Percentiles rank a stretch among this genome's conserved stretches.
phyloP scores from a whole-genome alignment of 2,329 filamentous ascomycete genomes.

The Metarhizium album region DNA sequence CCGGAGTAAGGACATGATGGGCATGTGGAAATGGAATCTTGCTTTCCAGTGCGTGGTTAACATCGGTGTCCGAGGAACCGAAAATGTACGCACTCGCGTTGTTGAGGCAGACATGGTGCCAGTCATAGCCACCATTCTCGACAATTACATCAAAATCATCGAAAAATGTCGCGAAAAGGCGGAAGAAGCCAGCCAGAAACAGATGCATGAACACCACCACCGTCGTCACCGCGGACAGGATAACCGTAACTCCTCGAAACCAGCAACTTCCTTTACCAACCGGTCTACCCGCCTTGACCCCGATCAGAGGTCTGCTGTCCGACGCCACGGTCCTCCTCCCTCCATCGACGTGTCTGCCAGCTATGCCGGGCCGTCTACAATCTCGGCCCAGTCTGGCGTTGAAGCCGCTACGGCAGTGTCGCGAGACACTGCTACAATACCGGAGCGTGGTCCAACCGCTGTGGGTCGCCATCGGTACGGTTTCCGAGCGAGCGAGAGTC shows the following conservation, averaged over 20 bases:
- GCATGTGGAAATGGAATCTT: constrained; percentile 99
- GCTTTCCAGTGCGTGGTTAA: constrained; percentile 99
- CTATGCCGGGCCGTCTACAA: constrained; percentile 27
- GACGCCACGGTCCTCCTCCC: constrained; percentile 74
- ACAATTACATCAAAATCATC: constrained; percentile 96
- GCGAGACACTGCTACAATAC: constrained; percentile 7
- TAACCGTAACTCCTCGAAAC: constrained; percentile 35
- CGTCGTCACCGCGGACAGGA: constrained; percentile 39
- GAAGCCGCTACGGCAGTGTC: constrained; percentile 14
- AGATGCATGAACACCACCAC: constrained; percentile 40
- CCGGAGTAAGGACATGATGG: constrained; percentile 96
- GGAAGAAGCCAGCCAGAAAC: constrained; percentile 70
- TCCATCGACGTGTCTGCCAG: constrained; percentile 43
- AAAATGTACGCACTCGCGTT: constrained; percentile 85
- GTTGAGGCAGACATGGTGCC: constrained; percentile 99
- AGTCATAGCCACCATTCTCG: constrained; percentile 93
- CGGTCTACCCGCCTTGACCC: constrained; percentile 42
- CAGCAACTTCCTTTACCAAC: constrained; percentile 41
- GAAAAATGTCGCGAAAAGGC: constrained; percentile 83
- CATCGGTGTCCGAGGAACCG: constrained; percentile 91
- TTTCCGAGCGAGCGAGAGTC: constrained; percentile 40
- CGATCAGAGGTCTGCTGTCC: constrained; percentile 53
- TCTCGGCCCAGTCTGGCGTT: constrained; percentile 14
- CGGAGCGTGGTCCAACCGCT: constrained; percentile 12
- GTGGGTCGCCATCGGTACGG: constrained; percentile 37